Percentiles rank a stretch among this genome's conserved stretches.
These are phyloP conservation scores for Taphrina pruni DNA, from an alignment of 1,139 yeast genomes.

Conservation along the genomic window DNA sequence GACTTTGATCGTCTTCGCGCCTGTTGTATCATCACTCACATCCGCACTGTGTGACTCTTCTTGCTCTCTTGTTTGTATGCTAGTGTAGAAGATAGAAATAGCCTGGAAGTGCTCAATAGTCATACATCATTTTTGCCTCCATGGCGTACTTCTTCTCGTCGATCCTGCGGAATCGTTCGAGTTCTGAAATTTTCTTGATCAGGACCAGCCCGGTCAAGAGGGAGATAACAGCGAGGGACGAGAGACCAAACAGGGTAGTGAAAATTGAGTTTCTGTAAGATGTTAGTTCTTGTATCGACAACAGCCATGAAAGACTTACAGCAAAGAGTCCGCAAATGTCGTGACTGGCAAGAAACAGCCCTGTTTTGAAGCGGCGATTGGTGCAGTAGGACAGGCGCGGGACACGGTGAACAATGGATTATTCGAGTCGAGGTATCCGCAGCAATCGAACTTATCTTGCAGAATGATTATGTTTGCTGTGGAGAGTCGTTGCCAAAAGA, in stretches of 20 bases:
- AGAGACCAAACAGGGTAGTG: constrained; percentile 13
- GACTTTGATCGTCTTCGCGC: too few relatives aligned
- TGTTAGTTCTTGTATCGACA: too few relatives aligned
- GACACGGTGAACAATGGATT: constrained; percentile 13
- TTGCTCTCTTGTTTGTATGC: not conserved
- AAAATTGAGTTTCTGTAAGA: constrained; percentile 3
- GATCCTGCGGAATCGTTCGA: constrained; percentile 29
- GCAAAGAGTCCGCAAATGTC: constrained; percentile 9
- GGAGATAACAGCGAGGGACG: constrained; percentile 14
- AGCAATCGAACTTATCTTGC: constrained; percentile 29
- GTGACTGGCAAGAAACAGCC: constrained; percentile 21
- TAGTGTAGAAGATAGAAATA: not conserved
- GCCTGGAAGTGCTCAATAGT: not conserved
- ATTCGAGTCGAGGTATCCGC: constrained; percentile 23
- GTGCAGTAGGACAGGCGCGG: constrained; percentile 24
- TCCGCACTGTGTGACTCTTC: too few relatives aligned
- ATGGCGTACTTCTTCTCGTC: constrained; percentile 25
- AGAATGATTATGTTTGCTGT: constrained; percentile 1
- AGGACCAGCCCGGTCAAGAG: constrained; percentile 29
- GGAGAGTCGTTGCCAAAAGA: constrained; percentile 23
- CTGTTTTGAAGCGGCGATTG: constrained; percentile 25
- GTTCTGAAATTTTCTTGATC: constrained; percentile 24
- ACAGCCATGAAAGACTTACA: constrained; percentile 12
- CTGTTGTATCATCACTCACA: too few relatives aligned
- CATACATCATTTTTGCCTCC: not conserved